Evolutionary conservation across 129 eudicot species (phyloP).

Genomic region (Chrysanthemum lavandulifolium): DNA sequence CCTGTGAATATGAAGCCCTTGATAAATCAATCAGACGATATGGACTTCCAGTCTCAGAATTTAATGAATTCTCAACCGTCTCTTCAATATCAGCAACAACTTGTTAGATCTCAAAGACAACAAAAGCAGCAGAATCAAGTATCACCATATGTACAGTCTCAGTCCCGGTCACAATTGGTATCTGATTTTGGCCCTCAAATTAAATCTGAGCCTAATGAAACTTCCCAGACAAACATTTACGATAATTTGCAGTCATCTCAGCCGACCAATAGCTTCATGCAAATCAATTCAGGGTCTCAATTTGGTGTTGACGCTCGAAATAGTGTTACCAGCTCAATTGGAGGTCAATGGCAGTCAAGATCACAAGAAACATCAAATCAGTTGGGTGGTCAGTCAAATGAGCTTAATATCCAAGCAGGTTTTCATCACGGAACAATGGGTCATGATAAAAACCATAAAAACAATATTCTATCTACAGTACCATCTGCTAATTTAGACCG

Average conservation of each 20-base stretch:
- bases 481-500: conserved; percentile 38
- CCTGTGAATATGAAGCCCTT: conserved; percentile 41
- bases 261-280: background rate
- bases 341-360: conserved; percentile 57
- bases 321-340: conserved; percentile 33
- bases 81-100: conserved; percentile 59
- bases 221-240: conserved; percentile 47
- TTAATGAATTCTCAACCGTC: conserved; percentile 49
- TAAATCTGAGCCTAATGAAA: conserved; percentile 59
- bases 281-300: conserved; percentile 35
- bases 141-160: conserved; percentile 47
- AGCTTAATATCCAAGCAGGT: conserved; percentile 53
- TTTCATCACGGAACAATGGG: conserved; percentile 36
- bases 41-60: conserved; percentile 19
- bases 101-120: conserved; percentile 48
- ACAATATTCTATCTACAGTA: conserved; percentile 48
- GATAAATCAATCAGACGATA: conserved; percentile 40
- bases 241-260: conserved; percentile 53
- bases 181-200: conserved; percentile 44
- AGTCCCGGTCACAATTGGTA: conserved; percentile 45
- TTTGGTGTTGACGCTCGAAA: conserved; percentile 40
- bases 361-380: conserved; percentile 45
- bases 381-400: conserved; percentile 40
- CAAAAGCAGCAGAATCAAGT: conserved; percentile 53
- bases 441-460: conserved; percentile 55